Conservation (phyloP, 495 filamentous ascomycete species). For the Rostrohypoxylon terebratum region DNA sequence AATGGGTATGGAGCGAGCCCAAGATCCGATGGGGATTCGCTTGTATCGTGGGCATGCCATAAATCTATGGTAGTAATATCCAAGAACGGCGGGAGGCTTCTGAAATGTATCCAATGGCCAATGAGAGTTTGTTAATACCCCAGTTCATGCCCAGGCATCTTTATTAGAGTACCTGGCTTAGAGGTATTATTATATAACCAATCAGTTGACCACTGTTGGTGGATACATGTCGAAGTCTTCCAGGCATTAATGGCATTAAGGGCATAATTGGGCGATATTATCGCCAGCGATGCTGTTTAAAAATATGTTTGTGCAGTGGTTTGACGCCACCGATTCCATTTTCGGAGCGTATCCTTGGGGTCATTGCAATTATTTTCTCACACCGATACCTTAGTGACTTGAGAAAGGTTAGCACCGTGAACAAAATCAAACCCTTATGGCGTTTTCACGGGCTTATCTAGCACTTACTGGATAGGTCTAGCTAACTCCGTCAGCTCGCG, state of each 20-base stretch:
- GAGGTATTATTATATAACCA: neutral
- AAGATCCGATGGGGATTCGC: neutral
- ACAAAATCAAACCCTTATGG: neutral
- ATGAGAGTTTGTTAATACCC: neutral
- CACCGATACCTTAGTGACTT: neutral
- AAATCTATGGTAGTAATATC: neutral
- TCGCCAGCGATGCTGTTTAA: neutral
- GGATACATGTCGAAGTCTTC: neutral
- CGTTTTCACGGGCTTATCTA: neutral
- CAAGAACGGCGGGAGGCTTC: neutral
- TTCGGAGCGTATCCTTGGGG: neutral
- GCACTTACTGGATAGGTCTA: neutral
- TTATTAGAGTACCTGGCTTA: neutral
- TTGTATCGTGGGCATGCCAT: neutral
- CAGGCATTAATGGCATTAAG: too few relatives aligned
- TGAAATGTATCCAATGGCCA: neutral
- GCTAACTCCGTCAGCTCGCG: neutral
- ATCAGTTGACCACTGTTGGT: neutral
- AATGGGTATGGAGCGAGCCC: neutral
- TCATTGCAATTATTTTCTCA: neutral
- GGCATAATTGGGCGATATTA: neutral
- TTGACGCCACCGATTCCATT: neutral
- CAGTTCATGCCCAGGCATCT: neutral
- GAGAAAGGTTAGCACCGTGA: neutral
- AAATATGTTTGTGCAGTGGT: neutral